These are phyloP conservation scores for Epichloe glyceriae DNA, from an alignment of 2,329 filamentous ascomycete species.

Conservation along the genomic window DNA sequence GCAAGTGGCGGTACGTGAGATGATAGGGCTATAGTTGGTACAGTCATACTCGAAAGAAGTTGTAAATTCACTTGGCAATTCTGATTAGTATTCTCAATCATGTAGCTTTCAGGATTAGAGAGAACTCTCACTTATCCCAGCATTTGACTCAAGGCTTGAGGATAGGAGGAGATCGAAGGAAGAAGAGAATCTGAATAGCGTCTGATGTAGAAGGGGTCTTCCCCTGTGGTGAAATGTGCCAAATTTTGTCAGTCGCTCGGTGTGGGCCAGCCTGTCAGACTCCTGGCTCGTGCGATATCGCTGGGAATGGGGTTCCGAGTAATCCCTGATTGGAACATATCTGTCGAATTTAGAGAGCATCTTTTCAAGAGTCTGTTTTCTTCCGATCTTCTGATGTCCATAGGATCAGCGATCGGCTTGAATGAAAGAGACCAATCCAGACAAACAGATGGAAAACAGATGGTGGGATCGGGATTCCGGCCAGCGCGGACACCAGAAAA, in stretches of 20 bases:
- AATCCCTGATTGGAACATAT: constrained; percentile 34
- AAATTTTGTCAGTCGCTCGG: constrained; percentile 30
- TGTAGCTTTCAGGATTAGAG: background rate
- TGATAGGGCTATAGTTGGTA: background rate
- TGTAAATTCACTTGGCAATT: background rate
- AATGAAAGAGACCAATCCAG: background rate
- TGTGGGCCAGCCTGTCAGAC: constrained; percentile 25
- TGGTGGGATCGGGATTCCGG: background rate
- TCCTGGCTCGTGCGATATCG: constrained; percentile 33
- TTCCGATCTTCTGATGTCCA: background rate
- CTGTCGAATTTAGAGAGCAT: constrained; percentile 26
- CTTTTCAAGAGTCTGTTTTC: background rate
- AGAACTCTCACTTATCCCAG: background rate
- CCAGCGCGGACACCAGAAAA: background rate
- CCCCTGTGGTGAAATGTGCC: background rate
- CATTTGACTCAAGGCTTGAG: background rate
- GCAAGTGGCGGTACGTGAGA: background rate
- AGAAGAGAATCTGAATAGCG: background rate
- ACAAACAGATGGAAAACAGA: background rate
- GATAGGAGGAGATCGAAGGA: background rate
- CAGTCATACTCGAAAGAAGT: background rate
- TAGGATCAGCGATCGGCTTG: background rate
- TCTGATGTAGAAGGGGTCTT: background rate
- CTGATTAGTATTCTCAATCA: background rate
- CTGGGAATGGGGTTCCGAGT: constrained; percentile 23